Base-by-base conservation (phyloP, 495 filamentous ascomycete species). In the Pyrenula massariospora region DNA sequence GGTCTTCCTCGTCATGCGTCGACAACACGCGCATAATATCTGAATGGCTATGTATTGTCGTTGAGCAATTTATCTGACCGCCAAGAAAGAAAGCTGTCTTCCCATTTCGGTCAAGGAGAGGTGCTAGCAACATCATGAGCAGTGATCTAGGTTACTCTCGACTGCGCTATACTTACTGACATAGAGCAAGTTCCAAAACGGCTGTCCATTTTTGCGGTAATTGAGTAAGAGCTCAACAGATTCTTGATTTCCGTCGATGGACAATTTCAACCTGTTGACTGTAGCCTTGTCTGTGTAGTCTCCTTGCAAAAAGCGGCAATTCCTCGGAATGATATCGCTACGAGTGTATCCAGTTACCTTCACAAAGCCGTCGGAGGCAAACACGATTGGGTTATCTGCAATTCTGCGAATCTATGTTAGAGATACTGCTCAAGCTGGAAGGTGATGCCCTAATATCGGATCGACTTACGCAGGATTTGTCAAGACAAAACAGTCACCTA, bases 131-230 rank as follows among this genome's bases (percentile, higher is more conserved):
- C 20, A 19, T 11, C 24, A 57, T 12, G 56, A 25, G 22, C 19
- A 42, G 22, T 36, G 20, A 23, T 15, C 57, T 23, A 1, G 10
- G 50, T 10, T 36, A 10, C 10, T 10, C 20, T 42, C 25, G 20
- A 25, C 2, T 36, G 12, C 36, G 19, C 8, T 10, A 52, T 10
- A 58, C 65, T 50, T 55, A 68, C 65, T 62, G 24, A 76, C 61
- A 55, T 79, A 78, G 8, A 81, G 59, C 22, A 83, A 60, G 56
- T 79, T 81, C 79, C 77, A 82, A 56, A 78, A 82, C 0, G 77
- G 74, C 22, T 71, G 68, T 1, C 78, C 78, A 54, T 74, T 75
- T 36, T 77, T 77, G 50, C 68, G 71, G 55, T 77, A 70, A 55
- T 80, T 81, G 21, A 81, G 61, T 22, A 82, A 55, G 2, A 82